Evolutionary conservation across 116 monocot species (phyloP), one percentile per base, ranked within the genome.

Genomic region (Posidonia oceanica): DNA sequence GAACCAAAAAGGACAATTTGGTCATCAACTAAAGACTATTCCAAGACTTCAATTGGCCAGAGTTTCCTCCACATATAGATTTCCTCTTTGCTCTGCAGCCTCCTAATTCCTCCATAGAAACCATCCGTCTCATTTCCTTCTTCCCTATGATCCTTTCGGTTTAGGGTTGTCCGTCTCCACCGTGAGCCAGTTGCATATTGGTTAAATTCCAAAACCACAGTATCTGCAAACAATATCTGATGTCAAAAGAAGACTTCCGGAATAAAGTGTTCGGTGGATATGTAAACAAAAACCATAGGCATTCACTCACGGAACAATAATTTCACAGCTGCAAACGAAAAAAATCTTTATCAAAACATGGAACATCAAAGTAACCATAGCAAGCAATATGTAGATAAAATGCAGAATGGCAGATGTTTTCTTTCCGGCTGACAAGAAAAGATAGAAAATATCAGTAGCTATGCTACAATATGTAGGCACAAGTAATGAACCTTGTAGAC

Each of bases 81-180:
- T 61, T 95, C 95, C 57, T 88, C 88, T 36, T 78, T 75, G 61
- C 63, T 80, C 37, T 77, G 37, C 59, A 96, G 74, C 68, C 81
- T 96, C 70, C 95, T 84, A 74, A 96, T 83, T 69, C 95, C 95
- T 55, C 95, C 95, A 21, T 96, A 96, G 73, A 96, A 96, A 14
- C 95, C 95, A 65, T 84, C 78, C 1, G 80, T 82, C 73, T 86
- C 91, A 12, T 88, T 79, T 11, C 95, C 91, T 83, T 86, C 86
- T 79, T 96, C 91, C 17, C 68, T 72, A 64, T 91, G 91, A 71
- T 81, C 72, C 51, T 83, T 89, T 16, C 91, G 63, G 48, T 64
- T 83, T 63, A 96, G 56, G 6, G 63, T 21, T 20, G 83, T 52
- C 51, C 63, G 65, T 72, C 91, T 81, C 96, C 96, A 96, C 48